phyloP scores from a whole-genome alignment of 345 rosid species.

The Anacardium occidentale region DNA sequence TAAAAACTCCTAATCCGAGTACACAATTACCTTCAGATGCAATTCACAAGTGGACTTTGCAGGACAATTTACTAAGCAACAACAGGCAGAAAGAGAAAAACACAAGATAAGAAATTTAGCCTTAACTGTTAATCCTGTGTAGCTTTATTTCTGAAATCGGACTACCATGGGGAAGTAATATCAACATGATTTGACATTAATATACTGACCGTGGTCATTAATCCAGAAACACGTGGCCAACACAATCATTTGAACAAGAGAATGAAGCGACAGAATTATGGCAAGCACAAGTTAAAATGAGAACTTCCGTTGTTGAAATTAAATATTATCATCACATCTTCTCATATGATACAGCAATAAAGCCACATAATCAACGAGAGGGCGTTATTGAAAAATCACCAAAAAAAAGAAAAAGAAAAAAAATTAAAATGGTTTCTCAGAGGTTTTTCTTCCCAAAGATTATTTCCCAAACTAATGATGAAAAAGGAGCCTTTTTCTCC shows the following conservation, averaged over 20 bases:
- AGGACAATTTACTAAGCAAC: background rate
- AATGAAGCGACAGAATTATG: background rate
- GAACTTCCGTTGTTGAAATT: constrained; percentile 2
- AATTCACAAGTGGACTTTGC: background rate
- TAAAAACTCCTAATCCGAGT: too few relatives aligned
- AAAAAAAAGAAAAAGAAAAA: background rate
- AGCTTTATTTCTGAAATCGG: background rate
- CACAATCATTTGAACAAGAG: background rate
- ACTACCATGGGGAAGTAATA: background rate
- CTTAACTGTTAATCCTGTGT: background rate
- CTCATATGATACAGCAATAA: constrained; percentile 1
- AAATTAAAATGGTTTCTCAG: constrained; percentile 32
- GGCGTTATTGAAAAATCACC: constrained; percentile 4
- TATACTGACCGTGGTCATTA: background rate
- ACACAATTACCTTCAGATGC: background rate
- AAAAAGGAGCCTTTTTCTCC: constrained; percentile 67
- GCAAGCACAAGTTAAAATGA: background rate
- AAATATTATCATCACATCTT: background rate
- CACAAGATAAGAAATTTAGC: background rate
- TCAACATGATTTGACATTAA: background rate
- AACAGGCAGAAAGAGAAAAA: background rate
- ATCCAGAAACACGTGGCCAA: background rate
- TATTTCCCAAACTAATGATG: constrained; percentile 66
- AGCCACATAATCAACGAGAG: background rate
- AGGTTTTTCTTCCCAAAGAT: constrained; percentile 60